phyloP scores from a whole-genome alignment of 2,329 filamentous ascomycete species.

The Penicillium vulpinum region DNA sequence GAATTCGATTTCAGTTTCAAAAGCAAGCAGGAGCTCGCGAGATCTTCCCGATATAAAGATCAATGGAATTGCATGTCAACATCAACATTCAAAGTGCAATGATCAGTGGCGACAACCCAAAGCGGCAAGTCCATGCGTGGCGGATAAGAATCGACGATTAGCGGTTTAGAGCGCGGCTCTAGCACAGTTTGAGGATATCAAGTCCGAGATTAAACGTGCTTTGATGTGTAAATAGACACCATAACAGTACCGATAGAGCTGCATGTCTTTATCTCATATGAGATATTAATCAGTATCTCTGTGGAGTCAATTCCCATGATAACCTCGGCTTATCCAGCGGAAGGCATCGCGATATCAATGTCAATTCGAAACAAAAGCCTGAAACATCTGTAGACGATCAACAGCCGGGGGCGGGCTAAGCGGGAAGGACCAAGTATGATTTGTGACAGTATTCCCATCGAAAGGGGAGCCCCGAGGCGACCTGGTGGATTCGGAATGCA shows the following conservation, averaged over 20 bases:
- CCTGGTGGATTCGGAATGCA: neutral
- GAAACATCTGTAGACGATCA: neutral
- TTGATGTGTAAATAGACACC: neutral
- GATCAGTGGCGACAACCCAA: conserved; percentile 16
- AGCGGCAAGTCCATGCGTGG: conserved; percentile 21
- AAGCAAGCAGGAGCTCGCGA: neutral
- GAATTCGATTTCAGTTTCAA: neutral
- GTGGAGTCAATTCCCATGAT: neutral
- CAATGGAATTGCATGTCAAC: neutral
- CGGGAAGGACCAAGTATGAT: neutral
- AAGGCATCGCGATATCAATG: neutral
- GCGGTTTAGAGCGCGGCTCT: conserved; percentile 6
- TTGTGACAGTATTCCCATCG: neutral
- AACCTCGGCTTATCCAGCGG: neutral
- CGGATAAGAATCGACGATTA: conserved; percentile 18
- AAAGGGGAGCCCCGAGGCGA: conserved; percentile 12
- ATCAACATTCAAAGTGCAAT: conserved; percentile 1
- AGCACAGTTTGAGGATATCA: neutral
- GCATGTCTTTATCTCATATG: conserved; percentile 4
- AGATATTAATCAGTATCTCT: neutral
- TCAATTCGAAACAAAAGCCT: neutral
- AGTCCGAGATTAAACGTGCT: neutral
- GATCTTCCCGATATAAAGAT: neutral
- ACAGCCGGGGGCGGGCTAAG: neutral
- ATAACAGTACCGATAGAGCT: neutral